A percentile compares a stretch with the other conserved stretches of the same genome.
phyloP scores from a whole-genome alignment of 805 yeast genomes.

The Cyberlindnera nakhonratchasimensis region DNA sequence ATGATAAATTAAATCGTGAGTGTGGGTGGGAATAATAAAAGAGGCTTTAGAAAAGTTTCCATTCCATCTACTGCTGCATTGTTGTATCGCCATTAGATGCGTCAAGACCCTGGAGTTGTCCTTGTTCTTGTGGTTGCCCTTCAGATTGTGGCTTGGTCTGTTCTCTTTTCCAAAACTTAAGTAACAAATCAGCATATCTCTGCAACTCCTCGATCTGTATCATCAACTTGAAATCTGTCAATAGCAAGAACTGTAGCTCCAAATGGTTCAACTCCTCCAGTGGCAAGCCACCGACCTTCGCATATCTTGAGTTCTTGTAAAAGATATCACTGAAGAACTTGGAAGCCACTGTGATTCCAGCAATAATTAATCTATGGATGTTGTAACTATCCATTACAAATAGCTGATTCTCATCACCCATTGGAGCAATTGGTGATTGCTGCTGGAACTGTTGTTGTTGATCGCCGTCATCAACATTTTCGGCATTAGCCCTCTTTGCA shows the following conservation, averaged over 20 bases:
- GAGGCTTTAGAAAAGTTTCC: too few relatives aligned
- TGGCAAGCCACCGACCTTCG: constrained; percentile 94
- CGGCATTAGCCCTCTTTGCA: constrained; percentile 73
- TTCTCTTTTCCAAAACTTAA: constrained; percentile 81
- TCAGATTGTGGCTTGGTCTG: constrained; percentile 15
- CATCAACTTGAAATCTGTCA: constrained; percentile 83
- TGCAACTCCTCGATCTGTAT: constrained; percentile 89
- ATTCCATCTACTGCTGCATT: constrained; percentile 2
- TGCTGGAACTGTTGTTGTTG: constrained; percentile 13
- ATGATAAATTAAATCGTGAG: too few relatives aligned
- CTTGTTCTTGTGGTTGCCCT: constrained; percentile 2
- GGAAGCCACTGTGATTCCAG: constrained; percentile 93
- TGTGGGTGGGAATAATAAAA: too few relatives aligned
- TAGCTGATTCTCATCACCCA: constrained; percentile 45
- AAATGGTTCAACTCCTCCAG: constrained; percentile 88
- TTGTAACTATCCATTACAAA: constrained; percentile 96
- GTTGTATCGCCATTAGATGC: not conserved
- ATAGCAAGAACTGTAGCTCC: constrained; percentile 81
- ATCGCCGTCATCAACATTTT: constrained; percentile 28
- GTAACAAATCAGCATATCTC: constrained; percentile 79
- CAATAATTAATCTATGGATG: constrained; percentile 88
- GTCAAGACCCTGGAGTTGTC: constrained; percentile 2
- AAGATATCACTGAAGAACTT: constrained; percentile 93
- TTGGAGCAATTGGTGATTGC: constrained; percentile 7
- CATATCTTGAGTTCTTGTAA: constrained; percentile 90